Evolutionary conservation across 805 yeast genomes (phyloP).

Genomic region (Nakazawaea ernobii): DNA sequence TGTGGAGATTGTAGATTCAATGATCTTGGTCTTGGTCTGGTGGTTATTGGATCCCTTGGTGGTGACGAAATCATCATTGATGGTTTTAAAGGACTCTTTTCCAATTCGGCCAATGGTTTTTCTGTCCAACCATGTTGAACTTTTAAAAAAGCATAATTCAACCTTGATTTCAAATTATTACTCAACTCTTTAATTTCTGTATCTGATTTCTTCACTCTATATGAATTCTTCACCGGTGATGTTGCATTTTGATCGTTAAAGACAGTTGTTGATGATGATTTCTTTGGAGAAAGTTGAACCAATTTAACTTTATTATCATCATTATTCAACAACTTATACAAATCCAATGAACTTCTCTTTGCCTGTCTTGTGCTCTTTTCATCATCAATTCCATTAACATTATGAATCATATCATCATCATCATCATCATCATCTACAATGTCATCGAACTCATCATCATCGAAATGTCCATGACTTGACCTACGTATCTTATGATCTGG

Average conservation of each 20-base stretch:
- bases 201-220: constrained; percentile 24
- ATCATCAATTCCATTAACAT: background rate
- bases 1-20: constrained; percentile 5
- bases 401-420: background rate
- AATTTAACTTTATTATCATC: constrained; percentile 7
- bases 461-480: too few species aligned
- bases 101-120: constrained; percentile 8
- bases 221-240: constrained; percentile 22
- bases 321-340: constrained; percentile 21
- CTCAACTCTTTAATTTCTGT: constrained; percentile 29
- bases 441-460: background rate
- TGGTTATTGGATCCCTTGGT: background rate
- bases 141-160: constrained; percentile 30
- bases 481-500: constrained; percentile 20
- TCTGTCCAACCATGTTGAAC: constrained; percentile 25
- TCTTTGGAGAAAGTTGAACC: constrained; percentile 7
- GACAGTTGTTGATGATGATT: constrained; percentile 19
- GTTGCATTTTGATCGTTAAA: constrained; percentile 20
- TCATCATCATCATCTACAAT: background rate
- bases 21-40: constrained; percentile 8
- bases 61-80: background rate
- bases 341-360: constrained; percentile 27
- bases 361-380: constrained; percentile 13
- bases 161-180: constrained; percentile 28
- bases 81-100: constrained; percentile 2